These are phyloP conservation scores for Diaporthe aspalathi DNA, from an alignment of 2,329 filamentous ascomycete genomes.

Conservation along the genomic window DNA sequence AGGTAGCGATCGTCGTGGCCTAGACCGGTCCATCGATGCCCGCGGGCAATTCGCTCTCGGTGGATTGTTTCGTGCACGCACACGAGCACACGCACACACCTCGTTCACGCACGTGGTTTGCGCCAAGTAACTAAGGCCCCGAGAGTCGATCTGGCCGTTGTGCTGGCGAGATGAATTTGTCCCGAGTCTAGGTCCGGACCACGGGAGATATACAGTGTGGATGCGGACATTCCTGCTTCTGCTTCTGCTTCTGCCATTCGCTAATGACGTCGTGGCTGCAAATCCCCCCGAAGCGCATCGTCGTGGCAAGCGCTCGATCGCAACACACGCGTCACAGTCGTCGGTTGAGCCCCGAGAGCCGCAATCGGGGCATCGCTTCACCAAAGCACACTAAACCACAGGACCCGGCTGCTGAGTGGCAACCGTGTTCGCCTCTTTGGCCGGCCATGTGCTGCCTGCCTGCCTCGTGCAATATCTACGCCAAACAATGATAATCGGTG, in stretches of 20 bases:
- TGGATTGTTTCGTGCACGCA: not conserved
- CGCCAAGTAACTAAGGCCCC: not conserved
- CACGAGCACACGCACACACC: not conserved
- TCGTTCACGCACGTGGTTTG: conserved; percentile 2
- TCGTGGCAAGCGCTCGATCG: too few species aligned
- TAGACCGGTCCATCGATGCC: conserved; percentile 2
- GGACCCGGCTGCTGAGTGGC: too few species aligned
- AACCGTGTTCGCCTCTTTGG: too few species aligned
- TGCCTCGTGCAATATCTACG: too few species aligned
- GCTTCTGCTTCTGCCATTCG: not conserved
- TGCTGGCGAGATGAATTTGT: not conserved
- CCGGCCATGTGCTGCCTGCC: too few species aligned
- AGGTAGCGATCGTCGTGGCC: conserved; percentile 17
- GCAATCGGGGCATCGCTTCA: not conserved
- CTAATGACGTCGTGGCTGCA: not conserved
- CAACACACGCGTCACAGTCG: not conserved
- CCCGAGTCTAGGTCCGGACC: not conserved
- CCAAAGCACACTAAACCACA: not conserved
- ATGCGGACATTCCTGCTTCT: not conserved
- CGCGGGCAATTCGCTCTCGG: not conserved
- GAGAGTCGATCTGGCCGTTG: conserved; percentile 12
- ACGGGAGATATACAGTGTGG: not conserved
- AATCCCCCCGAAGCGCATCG: not conserved
- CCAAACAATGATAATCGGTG: too few species aligned
- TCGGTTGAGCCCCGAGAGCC: not conserved